Percentiles rank a stretch among this genome's conserved stretches.
These are phyloP conservation scores for Parasitella parasitica DNA, from an alignment of 371 early-diverging fungal genomes.

Conservation along the genomic window DNA sequence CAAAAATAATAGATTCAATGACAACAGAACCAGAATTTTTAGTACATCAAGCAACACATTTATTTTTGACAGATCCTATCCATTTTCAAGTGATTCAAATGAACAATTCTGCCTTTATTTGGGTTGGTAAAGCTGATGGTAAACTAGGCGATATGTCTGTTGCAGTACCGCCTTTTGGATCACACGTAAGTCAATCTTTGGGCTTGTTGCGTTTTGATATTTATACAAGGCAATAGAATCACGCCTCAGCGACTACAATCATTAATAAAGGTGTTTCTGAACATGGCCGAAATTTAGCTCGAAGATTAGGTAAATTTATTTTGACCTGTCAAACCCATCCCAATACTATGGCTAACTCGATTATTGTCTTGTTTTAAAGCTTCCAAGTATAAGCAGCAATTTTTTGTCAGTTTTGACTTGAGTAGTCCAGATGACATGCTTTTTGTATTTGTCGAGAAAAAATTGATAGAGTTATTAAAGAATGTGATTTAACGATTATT, in stretches of 20 bases:
- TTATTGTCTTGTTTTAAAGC: constrained; percentile 23
- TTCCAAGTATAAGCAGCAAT: constrained; percentile 40
- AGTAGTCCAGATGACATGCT: constrained; percentile 41
- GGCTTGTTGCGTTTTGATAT: background rate
- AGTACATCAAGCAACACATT: constrained; percentile 43
- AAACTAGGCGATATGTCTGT: constrained; percentile 44
- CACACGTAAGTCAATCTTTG: constrained; percentile 19
- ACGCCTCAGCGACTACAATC: constrained; percentile 46
- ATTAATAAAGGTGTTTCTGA: constrained; percentile 47
- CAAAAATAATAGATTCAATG: background rate
- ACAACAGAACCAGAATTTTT: constrained; percentile 28
- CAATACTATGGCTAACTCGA: background rate
- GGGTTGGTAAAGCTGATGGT: constrained; percentile 39
- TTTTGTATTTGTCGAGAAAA: constrained; percentile 49
- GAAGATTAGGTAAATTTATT: constrained; percentile 44
- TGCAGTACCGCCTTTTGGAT: constrained; percentile 38
- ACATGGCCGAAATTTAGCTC: constrained; percentile 36
- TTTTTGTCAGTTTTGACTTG: constrained; percentile 40
- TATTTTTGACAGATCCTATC: constrained; percentile 40
- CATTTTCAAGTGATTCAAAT: constrained; percentile 40
- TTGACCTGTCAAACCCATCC: background rate
- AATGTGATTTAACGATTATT: background rate
- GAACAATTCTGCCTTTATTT: constrained; percentile 38
- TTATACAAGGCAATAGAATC: constrained; percentile 6
- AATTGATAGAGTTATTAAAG: constrained; percentile 39